Evolutionary conservation across 805 yeast species (phyloP), one percentile per base, ranked within the genome.

Genomic region (Saturnispora sanitii): DNA sequence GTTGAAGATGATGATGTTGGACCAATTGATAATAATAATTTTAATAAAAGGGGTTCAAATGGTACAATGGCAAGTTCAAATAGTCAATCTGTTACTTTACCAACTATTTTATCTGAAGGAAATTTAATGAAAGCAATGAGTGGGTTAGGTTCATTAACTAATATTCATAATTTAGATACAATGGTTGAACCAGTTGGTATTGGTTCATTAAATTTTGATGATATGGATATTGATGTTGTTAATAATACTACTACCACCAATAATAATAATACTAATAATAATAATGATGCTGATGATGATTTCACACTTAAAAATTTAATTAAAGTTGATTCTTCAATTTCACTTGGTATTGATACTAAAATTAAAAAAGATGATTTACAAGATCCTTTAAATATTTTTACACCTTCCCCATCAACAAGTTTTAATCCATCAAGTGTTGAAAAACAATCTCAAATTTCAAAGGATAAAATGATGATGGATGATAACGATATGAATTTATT

Each of bases 401-500:
- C 22, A 9, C 35, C 35, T 18, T 32, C 35, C 6, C 35, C 35
- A 12, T 18, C 35, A 12, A 19, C 23, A 12, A 32, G 25, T 20
- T 32, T 32, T 17, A 17, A 32, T 6, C 25, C 35, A 7, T 7
- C 35, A 19, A 18, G 25, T 15, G 4, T 20, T 6, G 35, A 32
- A 8, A 32, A 18, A 17, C 8, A 16, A 16, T 16, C 33, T 30
- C 5, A 30, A 19, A 30, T 13, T 8, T 12, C 13, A n/a, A 12
- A 27, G n/a, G n/a, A 27, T 6, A 6, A 7, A 27, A 27, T 12
- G n/a, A n/a, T 43, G 3, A 36, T 45, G 39, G 52, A 59, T 41
- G 57, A 54, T 43, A 58, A 54, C 30, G 63, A 59, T 43, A 46
- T 59, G 31, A 48, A 40, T 28, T 52, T 52, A 32, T 43, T 59